These are phyloP conservation scores for Lentinula novae-zelandiae DNA, from an alignment of 1,284 basidiomycete species.

Conservation along the genomic window DNA sequence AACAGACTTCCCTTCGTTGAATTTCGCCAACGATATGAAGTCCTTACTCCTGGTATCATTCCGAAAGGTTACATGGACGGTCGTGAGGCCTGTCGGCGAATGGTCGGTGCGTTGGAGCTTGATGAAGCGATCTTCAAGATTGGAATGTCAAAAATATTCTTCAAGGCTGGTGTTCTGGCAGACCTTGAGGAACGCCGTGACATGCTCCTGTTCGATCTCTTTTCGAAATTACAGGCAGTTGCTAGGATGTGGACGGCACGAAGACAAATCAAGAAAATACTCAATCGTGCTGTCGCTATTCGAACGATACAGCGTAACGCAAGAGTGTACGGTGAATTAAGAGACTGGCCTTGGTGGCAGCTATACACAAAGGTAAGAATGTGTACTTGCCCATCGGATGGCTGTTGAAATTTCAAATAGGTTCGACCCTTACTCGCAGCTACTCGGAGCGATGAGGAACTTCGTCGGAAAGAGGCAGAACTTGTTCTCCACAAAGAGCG, in stretches of 20 bases:
- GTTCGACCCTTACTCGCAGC: constrained; percentile 91
- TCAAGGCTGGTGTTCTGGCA: constrained; percentile 98
- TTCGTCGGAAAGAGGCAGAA: constrained; percentile 87
- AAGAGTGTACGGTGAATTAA: constrained; percentile 82
- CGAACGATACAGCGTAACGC: constrained; percentile 95
- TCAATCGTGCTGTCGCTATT: constrained; percentile 90
- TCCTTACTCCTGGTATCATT: constrained; percentile 90
- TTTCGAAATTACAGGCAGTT: constrained; percentile 84
- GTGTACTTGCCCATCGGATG: neutral
- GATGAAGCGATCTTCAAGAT: constrained; percentile 87
- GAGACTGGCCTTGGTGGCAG: constrained; percentile 99
- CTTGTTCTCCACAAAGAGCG: constrained; percentile 79
- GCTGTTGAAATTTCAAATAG: constrained; percentile 30
- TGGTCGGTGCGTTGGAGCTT: constrained; percentile 88
- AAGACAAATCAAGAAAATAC: constrained; percentile 91
- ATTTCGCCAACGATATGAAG: constrained; percentile 96
- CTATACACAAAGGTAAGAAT: constrained; percentile 81
- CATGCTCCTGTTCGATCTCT: constrained; percentile 82
- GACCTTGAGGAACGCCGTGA: constrained; percentile 96
- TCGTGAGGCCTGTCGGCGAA: constrained; percentile 89
- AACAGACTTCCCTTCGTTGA: constrained; percentile 97
- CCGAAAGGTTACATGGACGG: constrained; percentile 97
- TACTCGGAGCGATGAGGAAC: constrained; percentile 90
- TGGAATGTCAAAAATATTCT: constrained; percentile 97
- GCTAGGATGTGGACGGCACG: constrained; percentile 85